Evolutionary conservation across 176 grass and related monocot species (phyloP).

Genomic region (Musa itinerans): DNA sequence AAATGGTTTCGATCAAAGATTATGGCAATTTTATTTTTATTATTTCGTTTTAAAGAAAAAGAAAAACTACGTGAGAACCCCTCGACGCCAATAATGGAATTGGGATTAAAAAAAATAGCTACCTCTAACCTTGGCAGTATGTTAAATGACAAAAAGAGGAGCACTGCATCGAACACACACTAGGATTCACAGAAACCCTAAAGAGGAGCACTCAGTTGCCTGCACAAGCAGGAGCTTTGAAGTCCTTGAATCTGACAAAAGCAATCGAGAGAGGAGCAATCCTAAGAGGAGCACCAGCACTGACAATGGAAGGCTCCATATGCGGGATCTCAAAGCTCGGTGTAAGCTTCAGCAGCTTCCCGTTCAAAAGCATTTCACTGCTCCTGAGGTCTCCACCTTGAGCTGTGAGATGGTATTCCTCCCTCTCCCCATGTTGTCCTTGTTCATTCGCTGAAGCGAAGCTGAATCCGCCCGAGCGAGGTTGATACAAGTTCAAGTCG

Average conservation of each 20-base stretch:
- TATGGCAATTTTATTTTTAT: too few species aligned
- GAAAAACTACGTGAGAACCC: too few species aligned
- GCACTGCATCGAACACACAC: neutral
- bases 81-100: too few species aligned
- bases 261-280: slow-evolving; percentile 34
- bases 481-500: neutral
- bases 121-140: neutral
- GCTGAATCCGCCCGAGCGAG: too few species aligned
- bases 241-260: slow-evolving; percentile 33
- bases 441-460: too few species aligned
- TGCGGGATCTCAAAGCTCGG: slow-evolving; percentile 33
- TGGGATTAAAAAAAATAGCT: too few species aligned
- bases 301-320: slow-evolving; percentile 21
- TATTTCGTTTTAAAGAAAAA: too few species aligned
- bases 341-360: slow-evolving; percentile 29
- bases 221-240: slow-evolving; percentile 45
- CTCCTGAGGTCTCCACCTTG: slow-evolving; percentile 36
- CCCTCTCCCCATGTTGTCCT: slow-evolving; percentile 15
- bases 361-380: slow-evolving; percentile 44
- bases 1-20: too few species aligned
- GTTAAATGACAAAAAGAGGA: neutral
- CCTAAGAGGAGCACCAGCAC: slow-evolving; percentile 17
- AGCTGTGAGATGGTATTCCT: slow-evolving; percentile 52
- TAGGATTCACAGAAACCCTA: neutral
- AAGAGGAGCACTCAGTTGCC: neutral